Conservation (phyloP, 768 basidiomycete genomes). For the Chalciporus sphaerocephalus region DNA sequence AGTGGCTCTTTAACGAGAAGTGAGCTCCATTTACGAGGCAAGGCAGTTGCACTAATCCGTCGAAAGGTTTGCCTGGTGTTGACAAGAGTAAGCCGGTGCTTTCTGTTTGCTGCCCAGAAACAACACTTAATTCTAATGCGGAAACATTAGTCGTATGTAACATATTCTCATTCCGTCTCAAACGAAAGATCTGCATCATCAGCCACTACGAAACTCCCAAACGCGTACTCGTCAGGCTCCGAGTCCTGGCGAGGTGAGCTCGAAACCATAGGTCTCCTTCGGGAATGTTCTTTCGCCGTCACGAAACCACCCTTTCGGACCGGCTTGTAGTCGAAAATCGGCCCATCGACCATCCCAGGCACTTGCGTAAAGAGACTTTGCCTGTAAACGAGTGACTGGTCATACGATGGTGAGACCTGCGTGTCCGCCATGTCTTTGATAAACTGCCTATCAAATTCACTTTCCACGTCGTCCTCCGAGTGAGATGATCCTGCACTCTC, state of each 20-base stretch:
- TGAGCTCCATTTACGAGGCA: conserved; percentile 14
- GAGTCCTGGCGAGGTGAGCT: conserved; percentile 57
- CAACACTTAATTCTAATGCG: background rate
- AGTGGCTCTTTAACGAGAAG: conserved; percentile 51
- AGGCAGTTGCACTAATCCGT: background rate
- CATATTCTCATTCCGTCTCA: conserved; percentile 10
- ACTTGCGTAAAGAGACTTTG: conserved; percentile 72
- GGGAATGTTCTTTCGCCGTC: conserved; percentile 31
- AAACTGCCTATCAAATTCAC: conserved; percentile 66
- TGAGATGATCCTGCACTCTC: conserved; percentile 58
- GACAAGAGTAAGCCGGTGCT: too few relatives aligned
- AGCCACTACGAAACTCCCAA: conserved; percentile 77
- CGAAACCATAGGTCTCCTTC: conserved; percentile 35
- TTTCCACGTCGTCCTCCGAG: conserved; percentile 49
- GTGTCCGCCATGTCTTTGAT: conserved; percentile 60
- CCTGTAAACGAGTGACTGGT: conserved; percentile 67
- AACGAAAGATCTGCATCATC: conserved; percentile 71
- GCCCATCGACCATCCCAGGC: conserved; percentile 37
- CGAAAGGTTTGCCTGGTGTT: conserved; percentile 42
- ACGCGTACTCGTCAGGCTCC: conserved; percentile 59
- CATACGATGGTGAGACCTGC: conserved; percentile 66
- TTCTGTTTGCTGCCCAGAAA: too few relatives aligned
- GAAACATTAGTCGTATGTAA: conserved; percentile 7
- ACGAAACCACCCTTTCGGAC: conserved; percentile 40
- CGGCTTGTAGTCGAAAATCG: conserved; percentile 53